Conservation (phyloP, 306 rosid genomes). For the Pyrus betulifolia region DNA sequence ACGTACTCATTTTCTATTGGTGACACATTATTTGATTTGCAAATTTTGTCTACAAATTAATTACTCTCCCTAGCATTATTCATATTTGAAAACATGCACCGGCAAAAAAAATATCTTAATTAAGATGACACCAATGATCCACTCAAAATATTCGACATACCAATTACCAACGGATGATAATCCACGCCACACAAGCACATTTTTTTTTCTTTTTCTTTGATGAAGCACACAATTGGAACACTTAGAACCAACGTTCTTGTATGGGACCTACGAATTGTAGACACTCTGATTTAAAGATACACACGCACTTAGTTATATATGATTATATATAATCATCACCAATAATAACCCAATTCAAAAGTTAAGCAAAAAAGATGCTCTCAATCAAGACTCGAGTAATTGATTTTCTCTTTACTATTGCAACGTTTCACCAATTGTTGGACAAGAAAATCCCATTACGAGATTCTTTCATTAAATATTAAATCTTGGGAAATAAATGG, state of each 20-base stretch:
- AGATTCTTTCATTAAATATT: background rate
- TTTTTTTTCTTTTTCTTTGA: background rate
- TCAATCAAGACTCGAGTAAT: slow-evolving; percentile 5
- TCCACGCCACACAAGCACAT: slow-evolving; percentile 8
- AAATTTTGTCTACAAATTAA: too few relatives aligned
- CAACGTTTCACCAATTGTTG: slow-evolving; percentile 1
- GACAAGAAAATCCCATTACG: slow-evolving; percentile 1
- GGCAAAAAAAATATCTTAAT: background rate
- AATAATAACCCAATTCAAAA: background rate
- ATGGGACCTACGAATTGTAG: slow-evolving; percentile 1
- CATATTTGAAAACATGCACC: background rate
- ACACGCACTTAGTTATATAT: background rate
- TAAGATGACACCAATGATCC: slow-evolving; percentile 1
- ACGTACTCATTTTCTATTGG: too few relatives aligned
- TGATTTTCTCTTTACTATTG: background rate
- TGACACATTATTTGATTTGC: too few relatives aligned
- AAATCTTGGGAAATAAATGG: background rate
- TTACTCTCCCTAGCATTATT: too few relatives aligned
- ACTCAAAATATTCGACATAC: background rate
- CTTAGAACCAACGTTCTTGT: background rate
- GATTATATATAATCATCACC: background rate
- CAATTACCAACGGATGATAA: background rate
- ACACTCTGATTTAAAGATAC: background rate
- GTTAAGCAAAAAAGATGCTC: slow-evolving; percentile 8
- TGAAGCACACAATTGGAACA: background rate